A percentile compares a stretch with the other conserved stretches of the same genome.
phyloP scores from a whole-genome alignment of 306 rosid genomes.

The Parietaria judaica region DNA sequence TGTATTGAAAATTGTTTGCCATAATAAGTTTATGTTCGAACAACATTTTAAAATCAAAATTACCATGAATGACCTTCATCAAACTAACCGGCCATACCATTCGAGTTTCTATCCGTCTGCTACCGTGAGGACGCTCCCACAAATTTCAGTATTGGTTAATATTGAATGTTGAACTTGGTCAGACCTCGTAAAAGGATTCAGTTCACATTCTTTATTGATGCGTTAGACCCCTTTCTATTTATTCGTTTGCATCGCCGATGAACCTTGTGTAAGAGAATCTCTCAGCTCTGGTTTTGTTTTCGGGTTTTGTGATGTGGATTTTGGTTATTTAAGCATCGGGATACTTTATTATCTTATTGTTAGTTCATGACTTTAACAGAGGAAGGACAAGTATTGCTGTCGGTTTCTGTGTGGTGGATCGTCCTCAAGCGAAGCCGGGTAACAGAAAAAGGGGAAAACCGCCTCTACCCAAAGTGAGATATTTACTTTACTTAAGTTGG shows the following conservation, averaged over 20 bases:
- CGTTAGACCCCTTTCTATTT: too few species aligned
- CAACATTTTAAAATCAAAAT: too few species aligned
- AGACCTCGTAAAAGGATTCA: too few species aligned
- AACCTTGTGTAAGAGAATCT: background rate
- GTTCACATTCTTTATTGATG: too few species aligned
- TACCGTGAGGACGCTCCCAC: too few species aligned
- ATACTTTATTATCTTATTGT: background rate
- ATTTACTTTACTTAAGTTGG: background rate
- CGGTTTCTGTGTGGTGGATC: constrained; percentile 53
- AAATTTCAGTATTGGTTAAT: too few species aligned
- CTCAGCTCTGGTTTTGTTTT: background rate
- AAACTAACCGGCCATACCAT: too few species aligned
- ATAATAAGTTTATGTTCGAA: too few species aligned
- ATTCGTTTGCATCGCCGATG: background rate
- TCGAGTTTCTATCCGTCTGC: too few species aligned
- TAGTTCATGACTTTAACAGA: constrained; percentile 25
- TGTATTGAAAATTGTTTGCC: too few species aligned
- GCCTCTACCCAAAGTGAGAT: constrained; percentile 59
- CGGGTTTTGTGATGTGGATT: background rate
- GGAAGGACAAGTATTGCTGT: constrained; percentile 93
- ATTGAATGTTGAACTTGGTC: too few species aligned
- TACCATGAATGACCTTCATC: too few species aligned
- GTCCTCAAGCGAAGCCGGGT: constrained; percentile 48
- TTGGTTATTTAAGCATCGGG: background rate
- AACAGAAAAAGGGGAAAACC: constrained; percentile 54